Evolutionary conservation across 371 early-diverging fungal species (phyloP).

Genomic region (Mucor velutinosus): DNA sequence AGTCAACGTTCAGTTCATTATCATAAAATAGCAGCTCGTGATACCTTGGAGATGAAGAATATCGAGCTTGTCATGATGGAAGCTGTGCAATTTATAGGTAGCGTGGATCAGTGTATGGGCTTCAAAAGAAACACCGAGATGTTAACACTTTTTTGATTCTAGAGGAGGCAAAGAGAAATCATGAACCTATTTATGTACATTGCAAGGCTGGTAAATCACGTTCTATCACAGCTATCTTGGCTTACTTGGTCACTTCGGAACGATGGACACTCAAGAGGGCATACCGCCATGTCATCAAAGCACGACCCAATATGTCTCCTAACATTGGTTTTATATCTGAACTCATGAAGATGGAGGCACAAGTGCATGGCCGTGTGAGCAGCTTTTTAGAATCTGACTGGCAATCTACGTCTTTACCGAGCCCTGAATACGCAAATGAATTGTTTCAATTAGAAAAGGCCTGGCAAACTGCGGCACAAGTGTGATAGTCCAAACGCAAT

Average conservation of each 20-base stretch:
- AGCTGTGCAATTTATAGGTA: slow-evolving; percentile 67
- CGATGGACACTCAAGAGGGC: slow-evolving; percentile 74
- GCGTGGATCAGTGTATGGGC: neutral
- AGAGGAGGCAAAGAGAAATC: slow-evolving; percentile 45
- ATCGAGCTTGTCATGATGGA: slow-evolving; percentile 59
- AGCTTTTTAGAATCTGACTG: slow-evolving; percentile 45
- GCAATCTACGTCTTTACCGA: slow-evolving; percentile 36
- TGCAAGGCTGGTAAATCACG: slow-evolving; percentile 87
- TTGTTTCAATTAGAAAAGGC: slow-evolving; percentile 35
- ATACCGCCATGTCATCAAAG: slow-evolving; percentile 68
- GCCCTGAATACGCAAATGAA: slow-evolving; percentile 39
- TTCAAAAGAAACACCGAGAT: neutral
- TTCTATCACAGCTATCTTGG: slow-evolving; percentile 78
- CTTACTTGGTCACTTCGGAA: slow-evolving; percentile 68
- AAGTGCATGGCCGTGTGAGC: slow-evolving; percentile 54
- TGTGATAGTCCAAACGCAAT: neutral
- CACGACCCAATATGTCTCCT: slow-evolving; percentile 73
- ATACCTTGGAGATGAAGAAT: slow-evolving; percentile 66
- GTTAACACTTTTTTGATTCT: neutral
- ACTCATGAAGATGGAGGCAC: slow-evolving; percentile 70
- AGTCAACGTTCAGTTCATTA: slow-evolving; percentile 33
- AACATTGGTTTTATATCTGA: slow-evolving; percentile 89
- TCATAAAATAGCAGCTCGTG: slow-evolving; percentile 61
- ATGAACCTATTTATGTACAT: slow-evolving; percentile 78
- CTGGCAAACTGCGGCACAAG: slow-evolving; percentile 20